Evolutionary conservation across 768 basidiomycete genomes (phyloP).

Genomic region (Lactifluus hygrophoroides): DNA sequence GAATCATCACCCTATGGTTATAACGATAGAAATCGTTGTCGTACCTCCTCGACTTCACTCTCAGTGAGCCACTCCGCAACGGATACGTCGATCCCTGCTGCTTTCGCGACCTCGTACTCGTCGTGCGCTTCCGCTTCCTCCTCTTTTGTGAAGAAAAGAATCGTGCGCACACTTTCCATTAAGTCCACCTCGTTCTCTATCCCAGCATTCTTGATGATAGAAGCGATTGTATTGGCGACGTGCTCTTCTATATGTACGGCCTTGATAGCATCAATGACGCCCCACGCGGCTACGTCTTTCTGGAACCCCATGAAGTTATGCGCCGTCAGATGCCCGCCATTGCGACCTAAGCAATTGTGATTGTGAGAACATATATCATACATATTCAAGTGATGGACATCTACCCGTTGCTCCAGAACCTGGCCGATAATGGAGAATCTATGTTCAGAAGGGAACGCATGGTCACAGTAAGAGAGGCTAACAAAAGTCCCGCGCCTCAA

Average conservation of each 20-base stretch:
- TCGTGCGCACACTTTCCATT: conserved; percentile 45
- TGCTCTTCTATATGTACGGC: conserved; percentile 50
- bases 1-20: not conserved
- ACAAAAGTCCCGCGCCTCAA: conserved; percentile 89
- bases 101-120: conserved; percentile 46
- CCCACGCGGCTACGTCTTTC: conserved; percentile 32
- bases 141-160: conserved; percentile 39
- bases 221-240: conserved; percentile 40
- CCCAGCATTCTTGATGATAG: conserved; percentile 37
- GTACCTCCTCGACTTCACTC: conserved; percentile 42
- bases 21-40: conserved; percentile 2
- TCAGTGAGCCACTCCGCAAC: conserved; percentile 39
- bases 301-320: conserved; percentile 39
- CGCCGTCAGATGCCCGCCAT: conserved; percentile 69
- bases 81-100: conserved; percentile 42
- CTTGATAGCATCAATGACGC: conserved; percentile 46
- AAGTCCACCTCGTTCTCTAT: conserved; percentile 51
- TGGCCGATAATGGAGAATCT: conserved; percentile 22
- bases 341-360: conserved; percentile 51
- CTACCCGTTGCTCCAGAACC: conserved; percentile 73
- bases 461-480: conserved; percentile 25
- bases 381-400: conserved; percentile 5
- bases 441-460: not conserved
- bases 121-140: conserved; percentile 32
- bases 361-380: too few species aligned